Conservation (phyloP, 2,329 filamentous ascomycete genomes). For the Aspergillus sergii region DNA sequence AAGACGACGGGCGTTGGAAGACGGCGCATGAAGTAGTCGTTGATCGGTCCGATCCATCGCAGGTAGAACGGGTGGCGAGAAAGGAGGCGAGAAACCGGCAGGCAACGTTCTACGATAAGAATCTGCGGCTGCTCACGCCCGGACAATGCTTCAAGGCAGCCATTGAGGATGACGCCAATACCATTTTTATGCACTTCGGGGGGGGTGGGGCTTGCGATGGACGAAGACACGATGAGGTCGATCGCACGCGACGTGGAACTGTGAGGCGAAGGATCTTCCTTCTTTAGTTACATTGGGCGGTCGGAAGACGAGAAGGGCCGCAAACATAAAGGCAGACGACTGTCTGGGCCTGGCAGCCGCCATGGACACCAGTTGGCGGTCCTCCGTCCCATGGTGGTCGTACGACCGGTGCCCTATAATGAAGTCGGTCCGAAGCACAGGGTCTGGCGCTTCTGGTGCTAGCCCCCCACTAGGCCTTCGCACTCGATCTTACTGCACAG, state of each 20-base stretch:
- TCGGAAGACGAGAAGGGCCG: no score
- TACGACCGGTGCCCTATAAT: no score
- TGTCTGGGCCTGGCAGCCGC: no score
- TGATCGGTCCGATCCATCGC: slow-evolving; percentile 15
- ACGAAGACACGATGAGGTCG: not conserved
- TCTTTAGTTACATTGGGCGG: no score
- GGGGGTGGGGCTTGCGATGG: not conserved
- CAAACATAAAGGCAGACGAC: no score
- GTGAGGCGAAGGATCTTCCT: not conserved
- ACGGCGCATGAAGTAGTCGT: slow-evolving; percentile 14
- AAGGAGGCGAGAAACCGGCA: slow-evolving; percentile 16
- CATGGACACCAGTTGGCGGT: no score
- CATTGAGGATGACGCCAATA: slow-evolving; percentile 20
- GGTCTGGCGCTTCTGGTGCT: no score
- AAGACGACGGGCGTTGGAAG: not conserved
- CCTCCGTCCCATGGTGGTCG: no score
- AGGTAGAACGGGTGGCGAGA: slow-evolving; percentile 17
- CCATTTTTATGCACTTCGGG: slow-evolving; percentile 18
- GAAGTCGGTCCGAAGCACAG: no score
- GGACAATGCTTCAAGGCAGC: slow-evolving; percentile 22
- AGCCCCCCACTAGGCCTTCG: no score
- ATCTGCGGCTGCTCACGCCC: slow-evolving; percentile 18
- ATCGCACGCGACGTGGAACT: not conserved
- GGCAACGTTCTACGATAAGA: slow-evolving; percentile 20
- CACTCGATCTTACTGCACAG: no score